These are phyloP conservation scores for Leccinum boreale DNA, from an alignment of 768 basidiomycete species.

Conservation along the genomic window DNA sequence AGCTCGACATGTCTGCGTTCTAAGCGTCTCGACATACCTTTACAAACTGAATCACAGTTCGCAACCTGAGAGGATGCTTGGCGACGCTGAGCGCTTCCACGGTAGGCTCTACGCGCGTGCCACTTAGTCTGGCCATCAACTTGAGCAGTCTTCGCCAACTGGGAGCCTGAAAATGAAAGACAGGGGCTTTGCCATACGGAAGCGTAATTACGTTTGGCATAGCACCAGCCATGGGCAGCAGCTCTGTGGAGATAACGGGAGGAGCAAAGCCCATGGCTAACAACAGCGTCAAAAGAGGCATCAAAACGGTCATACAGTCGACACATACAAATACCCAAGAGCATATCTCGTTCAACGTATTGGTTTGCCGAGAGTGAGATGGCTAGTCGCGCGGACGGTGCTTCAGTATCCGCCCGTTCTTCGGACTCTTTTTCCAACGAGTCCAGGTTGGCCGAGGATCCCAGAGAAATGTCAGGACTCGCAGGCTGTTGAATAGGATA, in stretches of 20 bases:
- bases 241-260: conserved; percentile 49
- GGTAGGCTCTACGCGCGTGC: conserved; percentile 67
- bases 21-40: conserved; percentile 45
- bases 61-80: conserved; percentile 56
- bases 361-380: conserved; percentile 28
- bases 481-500: conserved; percentile 17
- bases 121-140: conserved; percentile 70
- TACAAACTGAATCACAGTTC: conserved; percentile 76
- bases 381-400: conserved; percentile 11
- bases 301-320: neutral
- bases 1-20: neutral
- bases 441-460: conserved; percentile 12
- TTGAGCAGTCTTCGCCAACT: conserved; percentile 74
- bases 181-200: conserved; percentile 63
- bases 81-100: conserved; percentile 59
- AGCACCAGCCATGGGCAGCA: conserved; percentile 46
- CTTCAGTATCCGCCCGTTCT: conserved; percentile 10
- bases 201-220: conserved; percentile 76
- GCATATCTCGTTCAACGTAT: conserved; percentile 57
- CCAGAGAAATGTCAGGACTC: conserved; percentile 24
- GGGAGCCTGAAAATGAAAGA: conserved; percentile 70
- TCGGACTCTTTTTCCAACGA: conserved; percentile 19
- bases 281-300: conserved; percentile 8
- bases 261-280: conserved; percentile 66
- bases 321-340: conserved; percentile 62